These are phyloP conservation scores for Ophiognomonia clavigignenti-juglandacearum DNA, from an alignment of 2,329 filamentous ascomycete species.

Conservation along the genomic window DNA sequence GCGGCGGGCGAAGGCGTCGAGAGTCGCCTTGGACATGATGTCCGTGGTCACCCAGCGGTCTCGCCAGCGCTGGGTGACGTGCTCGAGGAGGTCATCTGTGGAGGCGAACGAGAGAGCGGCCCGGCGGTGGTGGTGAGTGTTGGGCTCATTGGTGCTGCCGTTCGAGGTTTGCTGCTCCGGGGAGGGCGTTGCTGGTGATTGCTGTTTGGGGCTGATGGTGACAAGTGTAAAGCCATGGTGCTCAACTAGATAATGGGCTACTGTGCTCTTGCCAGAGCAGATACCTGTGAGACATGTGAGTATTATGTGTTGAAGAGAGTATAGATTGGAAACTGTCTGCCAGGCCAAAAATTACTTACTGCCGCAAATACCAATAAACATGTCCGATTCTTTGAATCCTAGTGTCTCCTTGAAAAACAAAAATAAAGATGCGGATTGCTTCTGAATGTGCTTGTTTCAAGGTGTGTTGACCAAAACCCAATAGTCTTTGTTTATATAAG, in stretches of 20 bases:
- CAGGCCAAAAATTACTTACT: constrained; percentile 40
- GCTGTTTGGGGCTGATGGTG: constrained; percentile 3
- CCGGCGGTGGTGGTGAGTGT: constrained; percentile 3
- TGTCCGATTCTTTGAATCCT: constrained; percentile 28
- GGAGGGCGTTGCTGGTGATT: not conserved
- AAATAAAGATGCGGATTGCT: not conserved
- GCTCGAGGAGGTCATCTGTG: constrained; percentile 69
- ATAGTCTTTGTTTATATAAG: not conserved
- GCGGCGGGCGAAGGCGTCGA: constrained; percentile 71
- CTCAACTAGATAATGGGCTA: constrained; percentile 81
- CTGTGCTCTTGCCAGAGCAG: constrained; percentile 86
- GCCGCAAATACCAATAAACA: constrained; percentile 75
- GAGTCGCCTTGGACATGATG: constrained; percentile 65
- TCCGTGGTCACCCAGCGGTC: constrained; percentile 82
- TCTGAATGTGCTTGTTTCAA: not conserved
- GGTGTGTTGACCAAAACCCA: not conserved
- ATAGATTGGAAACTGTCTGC: not conserved
- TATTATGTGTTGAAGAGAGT: constrained; percentile 1
- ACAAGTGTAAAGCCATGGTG: constrained; percentile 71
- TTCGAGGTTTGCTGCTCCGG: not conserved
- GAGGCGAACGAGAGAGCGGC: constrained; percentile 47
- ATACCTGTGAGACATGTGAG: constrained; percentile 56
- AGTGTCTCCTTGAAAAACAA: not conserved
- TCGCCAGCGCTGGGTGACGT: constrained; percentile 80
- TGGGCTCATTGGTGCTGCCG: not conserved